phyloP scores from a whole-genome alignment of 148 eudicot species.

The Pharnaceum exiguum region DNA sequence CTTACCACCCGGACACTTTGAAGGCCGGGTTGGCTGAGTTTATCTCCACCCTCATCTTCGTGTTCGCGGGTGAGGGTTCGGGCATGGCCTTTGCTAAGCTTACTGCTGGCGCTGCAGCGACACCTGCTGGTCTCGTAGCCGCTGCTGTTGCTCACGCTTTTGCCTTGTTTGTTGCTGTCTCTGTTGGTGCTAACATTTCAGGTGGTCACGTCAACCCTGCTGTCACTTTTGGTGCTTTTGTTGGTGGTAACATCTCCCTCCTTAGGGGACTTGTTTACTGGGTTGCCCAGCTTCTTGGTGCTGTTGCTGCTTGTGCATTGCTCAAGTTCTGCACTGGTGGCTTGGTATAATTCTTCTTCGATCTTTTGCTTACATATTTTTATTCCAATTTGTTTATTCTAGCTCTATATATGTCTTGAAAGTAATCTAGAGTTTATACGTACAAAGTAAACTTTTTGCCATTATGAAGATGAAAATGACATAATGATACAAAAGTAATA shows the following conservation, averaged over 20 bases:
- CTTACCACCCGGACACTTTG: conserved; percentile 27
- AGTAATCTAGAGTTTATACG: neutral
- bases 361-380: neutral
- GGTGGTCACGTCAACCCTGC: conserved; percentile 68
- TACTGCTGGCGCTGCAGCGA: conserved; percentile 29
- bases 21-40: conserved; percentile 45
- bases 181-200: conserved; percentile 51
- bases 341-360: conserved; percentile 19
- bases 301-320: conserved; percentile 43
- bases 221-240: conserved; percentile 49
- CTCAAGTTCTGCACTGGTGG: conserved; percentile 51
- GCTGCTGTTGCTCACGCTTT: conserved; percentile 45
- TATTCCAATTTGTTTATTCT: neutral
- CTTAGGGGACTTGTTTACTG: conserved; percentile 45
- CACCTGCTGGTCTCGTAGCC: conserved; percentile 51
- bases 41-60: conserved; percentile 39
- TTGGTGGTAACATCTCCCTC: conserved; percentile 50
- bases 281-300: conserved; percentile 47
- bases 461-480: too few relatives aligned
- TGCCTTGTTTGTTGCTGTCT: conserved; percentile 48
- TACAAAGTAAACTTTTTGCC: too few relatives aligned
- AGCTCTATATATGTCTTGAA: neutral
- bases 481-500: too few relatives aligned
- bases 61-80: conserved; percentile 49
- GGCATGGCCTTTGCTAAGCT: conserved; percentile 49